Evolutionary conservation across 805 yeast species (phyloP).

Genomic region (Candida rishiriensis): DNA sequence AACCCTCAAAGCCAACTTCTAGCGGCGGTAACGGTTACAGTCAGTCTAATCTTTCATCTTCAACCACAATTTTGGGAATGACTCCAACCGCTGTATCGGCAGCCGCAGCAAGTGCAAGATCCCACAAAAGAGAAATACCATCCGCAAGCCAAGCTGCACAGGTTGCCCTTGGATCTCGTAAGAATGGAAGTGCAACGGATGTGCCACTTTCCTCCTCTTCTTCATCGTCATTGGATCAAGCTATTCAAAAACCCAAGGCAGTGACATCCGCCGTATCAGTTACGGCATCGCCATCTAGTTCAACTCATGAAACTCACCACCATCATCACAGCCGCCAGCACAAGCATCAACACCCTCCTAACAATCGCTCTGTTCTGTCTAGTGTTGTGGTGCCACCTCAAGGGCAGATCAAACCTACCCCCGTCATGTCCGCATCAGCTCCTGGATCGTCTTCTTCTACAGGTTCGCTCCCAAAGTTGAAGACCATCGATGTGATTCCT

Average conservation of each 20-base stretch:
- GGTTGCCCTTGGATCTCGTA: too few relatives aligned
- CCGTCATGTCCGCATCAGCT: too few relatives aligned
- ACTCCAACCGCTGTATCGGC: too few relatives aligned
- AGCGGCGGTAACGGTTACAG: too few relatives aligned
- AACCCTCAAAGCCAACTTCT: not conserved
- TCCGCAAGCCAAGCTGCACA: too few relatives aligned
- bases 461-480: not conserved
- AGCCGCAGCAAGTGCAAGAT: too few relatives aligned
- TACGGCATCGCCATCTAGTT: not conserved
- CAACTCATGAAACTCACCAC: conserved; percentile 2
- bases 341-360: conserved; percentile 3
- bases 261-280: not conserved
- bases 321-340: conserved; percentile 5
- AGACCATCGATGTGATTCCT: conserved; percentile 41
- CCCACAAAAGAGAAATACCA: too few relatives aligned
- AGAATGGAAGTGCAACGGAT: not conserved
- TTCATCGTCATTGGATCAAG: not conserved
- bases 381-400: too few relatives aligned
- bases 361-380: too few relatives aligned
- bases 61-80: not conserved
- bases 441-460: conserved; percentile 15
- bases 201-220: not conserved
- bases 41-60: not conserved
- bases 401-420: too few relatives aligned
- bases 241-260: not conserved